phyloP scores from a whole-genome alignment of 768 basidiomycete species.

The Cystobasidium onofrii region DNA sequence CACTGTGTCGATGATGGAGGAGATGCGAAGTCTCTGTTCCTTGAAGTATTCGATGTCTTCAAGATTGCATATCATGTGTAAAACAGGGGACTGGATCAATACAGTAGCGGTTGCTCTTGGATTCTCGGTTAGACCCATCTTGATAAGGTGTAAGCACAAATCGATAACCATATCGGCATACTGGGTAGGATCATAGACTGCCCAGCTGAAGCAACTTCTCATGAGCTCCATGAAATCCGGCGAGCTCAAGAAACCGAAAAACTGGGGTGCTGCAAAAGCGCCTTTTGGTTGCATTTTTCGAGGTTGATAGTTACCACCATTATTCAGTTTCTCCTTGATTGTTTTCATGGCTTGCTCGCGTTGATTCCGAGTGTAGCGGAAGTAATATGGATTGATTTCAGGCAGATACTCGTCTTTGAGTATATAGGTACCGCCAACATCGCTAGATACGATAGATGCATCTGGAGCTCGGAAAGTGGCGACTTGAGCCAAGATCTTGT shows the following conservation, averaged over 20 bases:
- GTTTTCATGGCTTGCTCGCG: slow-evolving; percentile 80
- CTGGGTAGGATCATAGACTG: slow-evolving; percentile 47
- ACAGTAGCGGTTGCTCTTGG: slow-evolving; percentile 57
- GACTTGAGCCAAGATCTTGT: slow-evolving; percentile 66
- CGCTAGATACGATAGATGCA: slow-evolving; percentile 25
- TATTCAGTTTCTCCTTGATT: slow-evolving; percentile 56
- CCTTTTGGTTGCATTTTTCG: slow-evolving; percentile 56
- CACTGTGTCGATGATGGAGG: neutral
- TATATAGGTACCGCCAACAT: slow-evolving; percentile 66
- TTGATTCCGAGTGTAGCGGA: slow-evolving; percentile 87
- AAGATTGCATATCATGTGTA: slow-evolving; percentile 61
- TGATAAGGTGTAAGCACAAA: slow-evolving; percentile 73
- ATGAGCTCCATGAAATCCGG: neutral
- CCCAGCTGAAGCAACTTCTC: slow-evolving; percentile 48
- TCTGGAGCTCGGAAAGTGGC: slow-evolving; percentile 76
- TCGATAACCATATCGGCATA: slow-evolving; percentile 81
- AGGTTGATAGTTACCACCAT: slow-evolving; percentile 68
- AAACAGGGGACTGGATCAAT: slow-evolving; percentile 70
- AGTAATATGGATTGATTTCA: slow-evolving; percentile 91
- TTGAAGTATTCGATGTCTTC: slow-evolving; percentile 53
- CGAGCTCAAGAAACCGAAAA: slow-evolving; percentile 47
- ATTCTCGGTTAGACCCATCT: slow-evolving; percentile 72
- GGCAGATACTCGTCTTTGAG: slow-evolving; percentile 71
- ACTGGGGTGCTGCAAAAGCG: slow-evolving; percentile 52
- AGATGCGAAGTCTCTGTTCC: slow-evolving; percentile 54